phyloP scores from a whole-genome alignment of 2,329 filamentous ascomycete genomes.

The Calcarisporium arbuscula region DNA sequence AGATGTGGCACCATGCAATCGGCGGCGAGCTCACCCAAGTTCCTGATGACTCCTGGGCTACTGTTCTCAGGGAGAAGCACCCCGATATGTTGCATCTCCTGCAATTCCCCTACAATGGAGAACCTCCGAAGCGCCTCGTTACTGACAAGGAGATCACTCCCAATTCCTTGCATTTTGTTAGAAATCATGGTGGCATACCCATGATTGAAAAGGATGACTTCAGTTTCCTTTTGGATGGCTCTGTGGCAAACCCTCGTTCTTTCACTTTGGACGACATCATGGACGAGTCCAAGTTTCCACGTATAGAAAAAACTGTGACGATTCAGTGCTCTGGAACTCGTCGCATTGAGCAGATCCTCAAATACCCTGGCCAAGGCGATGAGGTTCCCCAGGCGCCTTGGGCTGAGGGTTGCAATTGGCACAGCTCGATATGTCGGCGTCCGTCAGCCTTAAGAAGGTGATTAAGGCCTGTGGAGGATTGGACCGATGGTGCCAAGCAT shows the following conservation, averaged over 20 bases:
- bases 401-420: constrained; percentile 63
- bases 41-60: constrained; percentile 53
- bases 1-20: constrained; percentile 49
- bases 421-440: constrained; percentile 57
- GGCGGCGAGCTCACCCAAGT: constrained; percentile 33
- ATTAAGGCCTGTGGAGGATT: constrained; percentile 65
- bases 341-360: constrained; percentile 60
- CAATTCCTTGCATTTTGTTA: constrained; percentile 55
- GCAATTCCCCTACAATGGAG: constrained; percentile 59
- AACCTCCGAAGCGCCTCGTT: constrained; percentile 53
- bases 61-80: constrained; percentile 50
- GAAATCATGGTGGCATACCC: constrained; percentile 68
- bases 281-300: constrained; percentile 54
- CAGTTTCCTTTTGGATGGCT: constrained; percentile 49
- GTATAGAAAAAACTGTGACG: constrained; percentile 50
- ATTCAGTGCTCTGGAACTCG: constrained; percentile 65
- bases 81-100: constrained; percentile 55
- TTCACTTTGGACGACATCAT: constrained; percentile 55
- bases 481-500: constrained; percentile 45
- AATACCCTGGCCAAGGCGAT: constrained; percentile 62
- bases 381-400: constrained; percentile 50
- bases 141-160: constrained; percentile 50
- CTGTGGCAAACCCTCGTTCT: constrained; percentile 51
- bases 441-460: constrained; percentile 61
- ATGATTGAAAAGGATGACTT: constrained; percentile 52